Conservation (phyloP, 345 rosid species). For the Heritiera fomes region DNA sequence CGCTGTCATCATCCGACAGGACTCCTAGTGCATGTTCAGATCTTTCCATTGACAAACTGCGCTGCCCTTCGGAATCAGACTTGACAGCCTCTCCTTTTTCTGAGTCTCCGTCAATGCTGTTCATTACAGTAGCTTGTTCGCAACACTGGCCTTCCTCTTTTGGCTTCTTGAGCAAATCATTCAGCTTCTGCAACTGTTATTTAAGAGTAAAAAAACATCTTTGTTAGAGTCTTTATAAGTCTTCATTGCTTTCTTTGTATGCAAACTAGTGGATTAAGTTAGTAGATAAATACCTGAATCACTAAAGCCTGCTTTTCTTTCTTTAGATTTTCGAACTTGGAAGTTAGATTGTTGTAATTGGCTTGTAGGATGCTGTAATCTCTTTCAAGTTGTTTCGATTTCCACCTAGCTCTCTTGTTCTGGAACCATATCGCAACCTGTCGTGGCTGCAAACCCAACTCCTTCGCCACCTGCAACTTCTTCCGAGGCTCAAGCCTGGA, state of each 20-base stretch:
- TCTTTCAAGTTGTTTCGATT: conserved; percentile 76
- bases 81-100: conserved; percentile 38
- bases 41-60: conserved; percentile 35
- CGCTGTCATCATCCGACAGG: conserved; percentile 44
- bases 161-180: conserved; percentile 36
- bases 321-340: conserved; percentile 58
- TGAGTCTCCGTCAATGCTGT: conserved; percentile 48
- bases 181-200: conserved; percentile 63
- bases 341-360: conserved; percentile 54
- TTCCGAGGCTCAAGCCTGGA: conserved; percentile 70
- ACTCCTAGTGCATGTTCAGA: conserved; percentile 36
- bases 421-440: conserved; percentile 96
- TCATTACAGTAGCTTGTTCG: conserved; percentile 23
- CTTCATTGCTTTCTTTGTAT: background rate
- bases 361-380: conserved; percentile 56
- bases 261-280: background rate
- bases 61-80: conserved; percentile 39
- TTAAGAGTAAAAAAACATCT: background rate
- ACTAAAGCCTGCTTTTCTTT: conserved; percentile 63
- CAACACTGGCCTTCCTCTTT: conserved; percentile 36
- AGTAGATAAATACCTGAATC: conserved; percentile 48
- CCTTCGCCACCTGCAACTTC: conserved; percentile 72
- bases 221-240: background rate
- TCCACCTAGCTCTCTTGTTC: conserved; percentile 86
- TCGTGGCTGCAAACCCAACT: conserved; percentile 76